Conservation (phyloP, 2,329 filamentous ascomycete genomes). For the Monilinia fructigena region DNA sequence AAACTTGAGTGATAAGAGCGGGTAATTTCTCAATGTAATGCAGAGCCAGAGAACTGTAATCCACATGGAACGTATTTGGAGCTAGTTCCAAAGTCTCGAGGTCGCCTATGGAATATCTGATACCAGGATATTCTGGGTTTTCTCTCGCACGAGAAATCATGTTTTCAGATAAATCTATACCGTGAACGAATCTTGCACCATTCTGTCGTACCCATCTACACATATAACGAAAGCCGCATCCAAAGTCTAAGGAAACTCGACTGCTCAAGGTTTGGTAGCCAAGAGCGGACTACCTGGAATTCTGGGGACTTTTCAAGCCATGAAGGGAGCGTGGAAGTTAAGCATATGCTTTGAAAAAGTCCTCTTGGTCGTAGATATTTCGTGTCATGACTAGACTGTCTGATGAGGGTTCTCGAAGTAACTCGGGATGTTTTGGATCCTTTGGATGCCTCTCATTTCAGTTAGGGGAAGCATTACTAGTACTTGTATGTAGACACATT, state of each 20-base stretch:
- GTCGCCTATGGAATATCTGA: neutral
- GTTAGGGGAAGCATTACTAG: neutral
- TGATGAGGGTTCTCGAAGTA: neutral
- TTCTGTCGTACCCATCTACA: slow-evolving; percentile 5
- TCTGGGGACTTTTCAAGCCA: neutral
- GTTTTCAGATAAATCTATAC: slow-evolving; percentile 2
- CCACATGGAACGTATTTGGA: neutral
- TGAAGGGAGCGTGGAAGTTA: slow-evolving; percentile 3
- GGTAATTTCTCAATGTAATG: too few relatives aligned
- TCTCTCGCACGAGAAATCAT: slow-evolving; percentile 13
- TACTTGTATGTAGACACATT: neutral
- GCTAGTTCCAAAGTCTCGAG: neutral
- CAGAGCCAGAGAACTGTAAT: too few relatives aligned
- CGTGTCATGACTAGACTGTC: slow-evolving; percentile 1
- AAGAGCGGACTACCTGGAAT: neutral
- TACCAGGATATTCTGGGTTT: neutral
- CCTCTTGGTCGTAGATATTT: slow-evolving; percentile 4
- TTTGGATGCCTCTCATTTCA: neutral
- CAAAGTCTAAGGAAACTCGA: neutral
- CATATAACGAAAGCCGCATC: slow-evolving; percentile 1
- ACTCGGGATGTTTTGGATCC: neutral
- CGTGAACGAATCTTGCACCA: neutral
- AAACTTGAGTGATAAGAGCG: neutral
- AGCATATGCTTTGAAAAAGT: slow-evolving; percentile 1
- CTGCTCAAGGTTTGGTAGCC: neutral